Conservation (phyloP, 73 alveolate genomes). For the Paramecium octaurelia region DNA sequence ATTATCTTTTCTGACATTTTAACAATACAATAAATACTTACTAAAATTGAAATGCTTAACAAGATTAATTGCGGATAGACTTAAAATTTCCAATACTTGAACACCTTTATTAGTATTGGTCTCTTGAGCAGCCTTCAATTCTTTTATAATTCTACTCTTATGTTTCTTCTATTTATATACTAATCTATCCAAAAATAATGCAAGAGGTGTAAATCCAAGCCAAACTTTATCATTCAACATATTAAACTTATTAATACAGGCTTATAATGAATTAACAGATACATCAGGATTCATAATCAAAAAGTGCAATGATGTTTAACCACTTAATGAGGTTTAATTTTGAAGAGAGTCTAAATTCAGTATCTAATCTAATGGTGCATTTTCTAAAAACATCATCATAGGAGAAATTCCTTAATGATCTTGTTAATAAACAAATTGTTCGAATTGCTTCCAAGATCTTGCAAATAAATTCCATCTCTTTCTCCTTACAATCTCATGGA, state of each 20-base stretch:
- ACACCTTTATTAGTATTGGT: background rate
- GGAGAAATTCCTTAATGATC: constrained; percentile 30
- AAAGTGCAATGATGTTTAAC: background rate
- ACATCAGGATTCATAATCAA: constrained; percentile 36
- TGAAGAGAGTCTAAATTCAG: background rate
- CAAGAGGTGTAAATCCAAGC: background rate
- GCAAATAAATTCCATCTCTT: constrained; percentile 40
- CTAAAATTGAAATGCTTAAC: background rate
- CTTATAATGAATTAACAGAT: background rate
- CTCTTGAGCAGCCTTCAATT: constrained; percentile 22
- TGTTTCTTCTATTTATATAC: constrained; percentile 27
- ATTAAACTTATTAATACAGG: background rate
- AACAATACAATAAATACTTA: constrained; percentile 2
- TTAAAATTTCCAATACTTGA: background rate
- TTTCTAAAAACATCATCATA: constrained; percentile 13
- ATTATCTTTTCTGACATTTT: background rate
- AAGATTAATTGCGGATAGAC: background rate
- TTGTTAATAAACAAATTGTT: background rate
- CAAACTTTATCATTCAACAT: background rate
- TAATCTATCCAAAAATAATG: constrained; percentile 32
- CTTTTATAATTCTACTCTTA: constrained; percentile 38
- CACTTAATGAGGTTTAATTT: background rate
- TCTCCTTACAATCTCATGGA: constrained; percentile 47
- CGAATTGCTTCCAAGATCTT: background rate
- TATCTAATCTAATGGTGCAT: constrained; percentile 31